Evolutionary conservation across 2,329 filamentous ascomycete species (phyloP), one percentile per base, ranked within the genome.

Genomic region (Colletotrichum endophyticum): DNA sequence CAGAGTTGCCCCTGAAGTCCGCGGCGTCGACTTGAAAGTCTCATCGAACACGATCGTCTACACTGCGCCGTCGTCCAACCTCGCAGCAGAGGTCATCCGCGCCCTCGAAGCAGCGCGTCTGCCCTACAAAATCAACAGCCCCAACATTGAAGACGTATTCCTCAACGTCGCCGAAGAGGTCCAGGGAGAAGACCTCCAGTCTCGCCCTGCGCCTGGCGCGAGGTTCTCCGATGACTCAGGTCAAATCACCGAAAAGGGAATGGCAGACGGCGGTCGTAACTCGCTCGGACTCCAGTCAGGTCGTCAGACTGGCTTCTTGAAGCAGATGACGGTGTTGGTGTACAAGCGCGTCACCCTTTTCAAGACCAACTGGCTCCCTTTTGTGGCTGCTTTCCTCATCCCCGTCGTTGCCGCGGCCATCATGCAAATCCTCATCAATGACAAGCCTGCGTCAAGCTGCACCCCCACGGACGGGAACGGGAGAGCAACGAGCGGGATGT

Each of bases 131-230:
- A 94, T 98, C 79, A 94, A 94, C 19, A 95, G 95, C 0, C 96
- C 96, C 1, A 98, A 95, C 0, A 96, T 98, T 49, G 96, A 98
- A 83, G 96, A 98, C 79, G 96, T 98, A 0, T 98, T 98, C 84
- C 86, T 98, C 30, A 93, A 95, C 78, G 89, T 98, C 49, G 95
- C 96, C 0, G 95, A 96, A 81, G 96, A 98, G 83, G 90, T 95
- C 74, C 6, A 91, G 94, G 78, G 84, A 83, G 64, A 80, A 81
- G n/a, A 30, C 7, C 8, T 59, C 1, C 44, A 53, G 15, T 59
- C 70, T 1, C 16, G 28, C 3, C 57, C 39, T 2, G 25, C 34
- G 2, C 25, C 22, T 0, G 73, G 77, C 22, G 22, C 63, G 30
- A 28, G 67, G 36, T 61, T 32, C 39, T 68, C 62, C 13, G 57